Base-by-base conservation (phyloP, 1,284 basidiomycete genomes). In the Cryptococcus hybrid region DNA sequence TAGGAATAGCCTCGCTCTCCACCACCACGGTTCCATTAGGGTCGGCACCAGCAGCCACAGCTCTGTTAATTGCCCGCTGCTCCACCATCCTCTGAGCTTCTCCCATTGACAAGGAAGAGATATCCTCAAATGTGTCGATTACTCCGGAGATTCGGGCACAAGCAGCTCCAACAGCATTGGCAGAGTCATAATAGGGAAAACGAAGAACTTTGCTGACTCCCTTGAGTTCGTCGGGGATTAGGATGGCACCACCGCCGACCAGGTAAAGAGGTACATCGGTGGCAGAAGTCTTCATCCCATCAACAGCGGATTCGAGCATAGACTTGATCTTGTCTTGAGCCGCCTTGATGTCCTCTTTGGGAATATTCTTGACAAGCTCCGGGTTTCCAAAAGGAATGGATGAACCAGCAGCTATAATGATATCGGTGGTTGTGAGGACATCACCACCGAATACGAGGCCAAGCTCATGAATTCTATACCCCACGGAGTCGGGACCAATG, bases 401-500 rank as follows among this genome's bases (percentile, higher is more conserved):
- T 13, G 24, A 59, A 2, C 78, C 79, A 9, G 73, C 72, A 12
- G 80, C 79, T 0, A 83, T 82, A 24, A 78, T 74, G 34, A 84
- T 70, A 65, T 85, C 84, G 0, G 84, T 85, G 0, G 85, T 76
- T 5, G 84, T 85, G 30, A 83, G 70, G 0, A 79, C 77, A 9
- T 74, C 58, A 7, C 84, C 84, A 2, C 82, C 82, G 56, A 86
- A 86, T 0, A 83, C 78, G 36, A 74, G 63, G 9, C 80, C 79
- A 13, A 83, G 80, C 24, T 77, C 77, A 2, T 78, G 76, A 49
- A 86, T 80, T 57, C 74, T 69, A 69, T 84, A 82, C 2, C 84
- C 84, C 7, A 84, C 83, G 13, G 83, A 84, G 61, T 84, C 83
- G 3, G 84, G 84, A 1, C 84, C 84, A 15, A 85, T 81, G 0